These are phyloP conservation scores for Medicago lupulina DNA, from an alignment of 306 rosid species.

Conservation along the genomic window DNA sequence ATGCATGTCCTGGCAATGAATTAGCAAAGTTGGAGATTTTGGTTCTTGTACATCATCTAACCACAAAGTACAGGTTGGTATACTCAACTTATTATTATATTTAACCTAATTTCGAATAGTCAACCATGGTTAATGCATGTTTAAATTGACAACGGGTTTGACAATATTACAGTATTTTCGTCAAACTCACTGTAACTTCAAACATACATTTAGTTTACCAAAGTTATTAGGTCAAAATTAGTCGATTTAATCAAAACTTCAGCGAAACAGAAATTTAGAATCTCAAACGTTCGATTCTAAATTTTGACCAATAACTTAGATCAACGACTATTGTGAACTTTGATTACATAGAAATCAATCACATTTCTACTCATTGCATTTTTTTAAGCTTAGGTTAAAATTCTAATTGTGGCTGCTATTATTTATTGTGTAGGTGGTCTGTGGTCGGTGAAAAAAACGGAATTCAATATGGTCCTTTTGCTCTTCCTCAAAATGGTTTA, in stretches of 20 bases:
- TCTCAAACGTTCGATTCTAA: background rate
- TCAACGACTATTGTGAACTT: background rate
- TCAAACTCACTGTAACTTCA: background rate
- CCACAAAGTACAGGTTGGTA: constrained; percentile 82
- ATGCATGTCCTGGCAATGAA: constrained; percentile 97
- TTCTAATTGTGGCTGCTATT: background rate
- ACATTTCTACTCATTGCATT: background rate
- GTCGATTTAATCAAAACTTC: background rate
- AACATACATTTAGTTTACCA: background rate
- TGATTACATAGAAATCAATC: background rate
- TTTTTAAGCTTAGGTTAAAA: background rate
- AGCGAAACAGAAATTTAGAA: background rate
- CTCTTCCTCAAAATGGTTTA: constrained; percentile 85
- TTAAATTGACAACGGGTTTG: background rate
- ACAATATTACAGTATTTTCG: background rate
- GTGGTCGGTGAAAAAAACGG: constrained; percentile 69
- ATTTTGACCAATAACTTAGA: background rate
- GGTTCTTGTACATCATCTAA: constrained; percentile 81
- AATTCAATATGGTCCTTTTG: constrained; percentile 93
- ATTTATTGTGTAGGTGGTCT: constrained; percentile 68
- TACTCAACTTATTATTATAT: background rate
- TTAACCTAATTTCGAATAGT: background rate
- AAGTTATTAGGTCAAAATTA: background rate
- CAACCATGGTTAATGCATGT: background rate
- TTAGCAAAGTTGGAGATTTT: constrained; percentile 88